Evolutionary conservation across 257 asterid species (phyloP).

Genomic region (Lycium barbarum): DNA sequence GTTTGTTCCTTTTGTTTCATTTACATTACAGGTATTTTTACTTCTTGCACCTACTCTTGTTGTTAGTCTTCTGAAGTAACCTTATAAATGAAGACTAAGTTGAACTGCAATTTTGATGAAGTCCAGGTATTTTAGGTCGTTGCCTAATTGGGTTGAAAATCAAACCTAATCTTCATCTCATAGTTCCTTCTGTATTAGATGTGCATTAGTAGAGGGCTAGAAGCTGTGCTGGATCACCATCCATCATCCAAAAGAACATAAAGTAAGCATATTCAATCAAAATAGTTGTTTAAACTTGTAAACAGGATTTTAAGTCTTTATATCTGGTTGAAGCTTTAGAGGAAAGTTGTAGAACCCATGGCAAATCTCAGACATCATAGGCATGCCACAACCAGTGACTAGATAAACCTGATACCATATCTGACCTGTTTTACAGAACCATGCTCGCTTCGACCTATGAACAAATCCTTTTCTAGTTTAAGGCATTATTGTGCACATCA

Average conservation of each 20-base stretch:
- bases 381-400: not conserved
- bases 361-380: conserved; percentile 16
- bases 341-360: not conserved
- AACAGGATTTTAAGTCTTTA: not conserved
- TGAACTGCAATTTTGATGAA: not conserved
- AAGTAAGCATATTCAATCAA: not conserved
- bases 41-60: not conserved
- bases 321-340: not conserved
- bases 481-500: not conserved
- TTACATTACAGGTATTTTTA: not conserved
- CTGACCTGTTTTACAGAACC: not conserved
- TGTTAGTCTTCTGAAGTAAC: not conserved
- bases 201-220: not conserved
- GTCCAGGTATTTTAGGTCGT: not conserved
- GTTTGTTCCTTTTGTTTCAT: not conserved
- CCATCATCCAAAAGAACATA: not conserved
- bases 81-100: not conserved
- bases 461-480: not conserved
- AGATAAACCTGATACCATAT: not conserved
- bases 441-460: not conserved
- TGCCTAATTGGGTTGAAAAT: not conserved
- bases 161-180: not conserved
- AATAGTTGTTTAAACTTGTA: not conserved
- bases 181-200: conserved; percentile 12
- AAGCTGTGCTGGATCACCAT: not conserved